A percentile compares a stretch with the other conserved stretches of the same genome.
These are phyloP conservation scores for Rhodotorula sp. DNA, from an alignment of 1,284 basidiomycete genomes.

Conservation along the genomic window DNA sequence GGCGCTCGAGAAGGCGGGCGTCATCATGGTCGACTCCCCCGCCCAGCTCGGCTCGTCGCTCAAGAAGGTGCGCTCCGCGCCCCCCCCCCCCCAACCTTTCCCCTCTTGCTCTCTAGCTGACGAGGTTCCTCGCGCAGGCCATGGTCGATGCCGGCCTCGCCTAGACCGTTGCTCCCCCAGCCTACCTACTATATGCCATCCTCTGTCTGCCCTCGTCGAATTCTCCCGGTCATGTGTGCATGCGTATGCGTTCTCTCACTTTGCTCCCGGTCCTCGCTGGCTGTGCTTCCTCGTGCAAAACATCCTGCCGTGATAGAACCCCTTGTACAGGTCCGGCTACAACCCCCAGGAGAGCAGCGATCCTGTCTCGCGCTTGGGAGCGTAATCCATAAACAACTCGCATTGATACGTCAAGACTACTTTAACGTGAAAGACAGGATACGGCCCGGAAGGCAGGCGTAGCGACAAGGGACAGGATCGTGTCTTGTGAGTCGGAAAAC, in stretches of 20 bases:
- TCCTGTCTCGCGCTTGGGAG: too few relatives aligned
- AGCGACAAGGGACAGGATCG: slow-evolving; percentile 7
- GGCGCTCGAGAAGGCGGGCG: slow-evolving; percentile 91
- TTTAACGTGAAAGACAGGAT: too few relatives aligned
- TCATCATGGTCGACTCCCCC: slow-evolving; percentile 91
- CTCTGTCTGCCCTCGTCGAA: not conserved
- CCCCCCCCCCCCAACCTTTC: not conserved
- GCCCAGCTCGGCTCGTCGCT: slow-evolving; percentile 86
- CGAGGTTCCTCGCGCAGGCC: not conserved
- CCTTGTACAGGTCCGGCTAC: too few relatives aligned
- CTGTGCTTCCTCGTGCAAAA: too few relatives aligned
- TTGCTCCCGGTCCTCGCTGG: not conserved
- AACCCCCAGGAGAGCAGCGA: too few relatives aligned
- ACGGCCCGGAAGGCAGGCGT: too few relatives aligned
- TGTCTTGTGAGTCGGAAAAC: slow-evolving; percentile 12
- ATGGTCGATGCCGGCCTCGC: slow-evolving; percentile 29
- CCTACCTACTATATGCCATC: not conserved
- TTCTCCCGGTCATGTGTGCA: not conserved
- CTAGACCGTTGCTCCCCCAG: not conserved
- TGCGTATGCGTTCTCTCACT: not conserved
- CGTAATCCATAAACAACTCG: too few relatives aligned
- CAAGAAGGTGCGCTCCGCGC: slow-evolving; percentile 62
- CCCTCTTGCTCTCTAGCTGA: not conserved
- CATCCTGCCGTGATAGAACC: too few relatives aligned
- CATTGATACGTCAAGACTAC: too few relatives aligned